Conservation (phyloP, 805 yeast genomes). For the Yarrowia hollandica region DNA sequence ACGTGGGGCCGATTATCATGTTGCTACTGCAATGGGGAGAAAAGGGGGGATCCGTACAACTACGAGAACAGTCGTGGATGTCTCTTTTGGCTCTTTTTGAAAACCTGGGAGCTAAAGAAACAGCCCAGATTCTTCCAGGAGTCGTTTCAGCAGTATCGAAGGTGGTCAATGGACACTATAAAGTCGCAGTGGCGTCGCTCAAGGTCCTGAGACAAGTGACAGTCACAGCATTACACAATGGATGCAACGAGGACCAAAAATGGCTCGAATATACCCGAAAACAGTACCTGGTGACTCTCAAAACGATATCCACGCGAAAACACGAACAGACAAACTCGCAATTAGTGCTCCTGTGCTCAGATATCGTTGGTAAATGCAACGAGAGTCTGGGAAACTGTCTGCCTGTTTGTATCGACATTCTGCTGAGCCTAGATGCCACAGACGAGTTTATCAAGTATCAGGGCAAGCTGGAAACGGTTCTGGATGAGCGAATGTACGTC, state of each 20-base stretch:
- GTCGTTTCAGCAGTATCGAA: slow-evolving; percentile 38
- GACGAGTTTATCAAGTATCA: slow-evolving; percentile 22
- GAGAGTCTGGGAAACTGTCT: slow-evolving; percentile 10
- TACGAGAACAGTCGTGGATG: slow-evolving; percentile 13
- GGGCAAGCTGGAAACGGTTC: slow-evolving; percentile 23
- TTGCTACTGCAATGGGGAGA: slow-evolving; percentile 8
- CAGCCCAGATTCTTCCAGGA: slow-evolving; percentile 41
- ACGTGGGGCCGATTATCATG: slow-evolving; percentile 14
- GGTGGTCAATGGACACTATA: slow-evolving; percentile 35
- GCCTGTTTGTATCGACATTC: not conserved
- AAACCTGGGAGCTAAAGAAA: slow-evolving; percentile 33
- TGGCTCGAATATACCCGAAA: slow-evolving; percentile 58
- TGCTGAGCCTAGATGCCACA: slow-evolving; percentile 3
- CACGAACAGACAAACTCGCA: slow-evolving; percentile 27
- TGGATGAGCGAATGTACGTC: slow-evolving; percentile 34
- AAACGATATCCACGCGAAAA: slow-evolving; percentile 12
- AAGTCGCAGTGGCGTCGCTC: slow-evolving; percentile 33
- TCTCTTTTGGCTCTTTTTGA: not conserved
- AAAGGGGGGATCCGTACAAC: not conserved
- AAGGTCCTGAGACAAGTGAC: slow-evolving; percentile 33
- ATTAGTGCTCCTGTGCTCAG: slow-evolving; percentile 24
- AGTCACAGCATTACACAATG: slow-evolving; percentile 32
- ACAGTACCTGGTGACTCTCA: slow-evolving; percentile 52
- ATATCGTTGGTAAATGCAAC: slow-evolving; percentile 16
- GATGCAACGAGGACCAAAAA: slow-evolving; percentile 43